Base-by-base conservation (phyloP, 768 basidiomycete genomes). In the Mycena leptocephala region DNA sequence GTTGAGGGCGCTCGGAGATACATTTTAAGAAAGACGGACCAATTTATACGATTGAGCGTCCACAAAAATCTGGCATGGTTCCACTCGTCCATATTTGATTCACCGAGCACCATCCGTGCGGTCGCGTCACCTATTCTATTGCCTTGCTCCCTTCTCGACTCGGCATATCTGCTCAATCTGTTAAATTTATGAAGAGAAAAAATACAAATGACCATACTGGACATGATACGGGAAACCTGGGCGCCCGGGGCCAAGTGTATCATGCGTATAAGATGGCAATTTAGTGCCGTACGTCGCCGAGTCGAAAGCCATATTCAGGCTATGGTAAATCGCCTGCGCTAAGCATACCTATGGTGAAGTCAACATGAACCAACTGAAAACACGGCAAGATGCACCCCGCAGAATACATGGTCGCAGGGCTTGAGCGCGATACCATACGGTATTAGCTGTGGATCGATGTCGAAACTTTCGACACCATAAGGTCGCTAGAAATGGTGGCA, bases 61-160 rank as follows among this genome's bases (percentile, higher is more conserved):
- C 68, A 61, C 65, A 74, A 37, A 69, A 75, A 77, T 4, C 78
- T 66, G 9, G 76, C 79, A 16, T 79, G 71, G 14, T 73, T 72
- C 79, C 79, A 80, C 62, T 79, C 79, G 39, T 76, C 61, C 79
- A 80, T 75, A 41, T 80, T 80, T 13, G 65, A 35, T 28, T 79
- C 78, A 1, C 79, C 79, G 20, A 80, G 78, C 5, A 80, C 78
- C 46, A 77, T 26, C 33, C 70, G 58, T 2, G 79, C 79, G 7
- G 66, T 77, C 32, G 55, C 11, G 59, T 80, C 79, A 16, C 41
- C 56, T 53, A 80, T 33, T 80, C 73, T 13, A 65, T 24, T 59
- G 39, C 22, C 46, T 51, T 46, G 20, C 65, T n/a, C 59, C 59
- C n/a, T 43, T 46, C 48, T 70, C 58, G 2, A 26, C 43, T 33